Evolutionary conservation across 1,139 yeast species (phyloP).

Genomic region (Debaryomyces coudertii): DNA sequence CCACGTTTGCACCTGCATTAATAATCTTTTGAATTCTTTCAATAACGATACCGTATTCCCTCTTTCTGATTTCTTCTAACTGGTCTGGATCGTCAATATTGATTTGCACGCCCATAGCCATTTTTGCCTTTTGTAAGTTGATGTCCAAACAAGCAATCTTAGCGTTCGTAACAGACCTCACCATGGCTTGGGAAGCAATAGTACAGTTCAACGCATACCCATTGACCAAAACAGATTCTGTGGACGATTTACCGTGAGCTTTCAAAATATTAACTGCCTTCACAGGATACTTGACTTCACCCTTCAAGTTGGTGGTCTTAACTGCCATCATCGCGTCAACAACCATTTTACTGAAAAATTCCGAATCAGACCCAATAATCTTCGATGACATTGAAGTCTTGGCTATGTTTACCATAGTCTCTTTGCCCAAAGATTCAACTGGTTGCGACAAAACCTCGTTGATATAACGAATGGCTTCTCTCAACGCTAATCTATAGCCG

Average conservation of each 20-base stretch:
- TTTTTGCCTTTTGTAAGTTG: slow-evolving; percentile 91
- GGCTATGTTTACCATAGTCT: slow-evolving; percentile 82
- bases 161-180: slow-evolving; percentile 69
- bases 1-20: slow-evolving; percentile 94
- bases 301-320: slow-evolving; percentile 84
- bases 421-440: slow-evolving; percentile 83
- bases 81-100: slow-evolving; percentile 98
- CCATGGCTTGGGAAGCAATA: slow-evolving; percentile 97
- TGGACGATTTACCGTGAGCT: slow-evolving; percentile 94
- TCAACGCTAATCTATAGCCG: slow-evolving; percentile 90
- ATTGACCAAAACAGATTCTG: slow-evolving; percentile 81
- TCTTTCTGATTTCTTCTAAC: slow-evolving; percentile 90
- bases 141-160: slow-evolving; percentile 93
- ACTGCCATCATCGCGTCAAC: slow-evolving; percentile 97
- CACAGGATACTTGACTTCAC: slow-evolving; percentile 91
- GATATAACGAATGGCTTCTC: slow-evolving; percentile 89
- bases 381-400: slow-evolving; percentile 97
- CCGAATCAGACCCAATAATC: slow-evolving; percentile 94
- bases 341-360: slow-evolving; percentile 85
- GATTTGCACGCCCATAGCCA: slow-evolving; percentile 98
- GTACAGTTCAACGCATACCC: slow-evolving; percentile 98
- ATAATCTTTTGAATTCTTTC: slow-evolving; percentile 89
- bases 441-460: slow-evolving; percentile 81
- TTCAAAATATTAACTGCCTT: slow-evolving; percentile 95
- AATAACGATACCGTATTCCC: slow-evolving; percentile 88